These are phyloP conservation scores for Annulohypoxylon maeteangense DNA, from an alignment of 495 filamentous ascomycete species.

Conservation along the genomic window DNA sequence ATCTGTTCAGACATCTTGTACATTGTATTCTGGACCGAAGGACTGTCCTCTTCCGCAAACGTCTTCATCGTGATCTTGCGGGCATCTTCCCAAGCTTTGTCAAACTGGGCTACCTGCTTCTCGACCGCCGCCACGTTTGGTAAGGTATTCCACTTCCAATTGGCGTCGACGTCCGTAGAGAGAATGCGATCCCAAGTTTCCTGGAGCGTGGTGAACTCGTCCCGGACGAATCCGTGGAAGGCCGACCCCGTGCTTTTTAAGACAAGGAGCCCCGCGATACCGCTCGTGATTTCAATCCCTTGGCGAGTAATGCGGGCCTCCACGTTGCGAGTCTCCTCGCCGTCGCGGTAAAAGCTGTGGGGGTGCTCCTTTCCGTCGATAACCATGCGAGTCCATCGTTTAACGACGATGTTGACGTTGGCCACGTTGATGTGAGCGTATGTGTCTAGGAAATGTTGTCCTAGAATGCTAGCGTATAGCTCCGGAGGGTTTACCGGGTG, in stretches of 20 bases:
- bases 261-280: constrained; percentile 80
- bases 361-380: constrained; percentile 92
- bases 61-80: constrained; percentile 86
- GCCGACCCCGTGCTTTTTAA: constrained; percentile 97
- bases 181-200: constrained; percentile 96
- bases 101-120: constrained; percentile 72
- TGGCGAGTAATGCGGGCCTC: constrained; percentile 66
- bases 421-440: constrained; percentile 89
- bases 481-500: constrained; percentile 93
- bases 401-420: constrained; percentile 80
- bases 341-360: constrained; percentile 94
- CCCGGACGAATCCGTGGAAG: constrained; percentile 92
- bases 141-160: constrained; percentile 86
- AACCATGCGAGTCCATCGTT: constrained; percentile 91
- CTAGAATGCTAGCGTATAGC: constrained; percentile 85
- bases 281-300: constrained; percentile 77
- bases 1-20: constrained; percentile 97
- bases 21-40: constrained; percentile 97
- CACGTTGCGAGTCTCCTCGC: constrained; percentile 84
- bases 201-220: constrained; percentile 89
- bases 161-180: constrained; percentile 87
- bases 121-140: constrained; percentile 72
- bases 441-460: constrained; percentile 84
- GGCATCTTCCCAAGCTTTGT: constrained; percentile 78
- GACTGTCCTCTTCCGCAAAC: constrained; percentile 90